Evolutionary conservation across 2,329 filamentous ascomycete genomes (phyloP), one percentile per base, ranked within the genome.

Genomic region (Fusarium cicatricum): DNA sequence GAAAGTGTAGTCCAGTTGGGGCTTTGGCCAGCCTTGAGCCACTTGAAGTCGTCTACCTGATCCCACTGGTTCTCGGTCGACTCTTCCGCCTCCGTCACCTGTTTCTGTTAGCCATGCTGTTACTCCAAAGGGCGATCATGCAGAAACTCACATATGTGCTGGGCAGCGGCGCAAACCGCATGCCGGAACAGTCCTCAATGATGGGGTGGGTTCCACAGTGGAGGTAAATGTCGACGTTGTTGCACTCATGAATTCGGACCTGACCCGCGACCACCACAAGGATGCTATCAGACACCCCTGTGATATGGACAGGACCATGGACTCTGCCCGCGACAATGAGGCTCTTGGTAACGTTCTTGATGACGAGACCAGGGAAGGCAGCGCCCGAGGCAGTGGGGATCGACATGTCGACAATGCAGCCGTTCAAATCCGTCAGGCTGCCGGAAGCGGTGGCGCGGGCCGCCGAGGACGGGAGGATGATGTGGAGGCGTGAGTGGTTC

Each of bases 41-140:
- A 98, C 76, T 96, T 96, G 81, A 99, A 99, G 73, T 99, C 95
- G 73, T 98, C 91, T 14, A 98, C 90, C 68, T 95, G 87, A 66
- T 93, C 84, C 91, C 92, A 99, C 67, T 90, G 85, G 71, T 96
- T 94, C 53, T 76, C 75, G 4, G 70, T 62, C 6, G 58, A 39
- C 32, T 65, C 44, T n/a, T 76, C 74, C 5, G 69, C 67, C 26
- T 71, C 68, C 7, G 62, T 69, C 36, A 58, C 52, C 68, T 72
- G 41, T 41, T 14, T 61, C 11, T 41, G 56, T 60, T n/a, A 59
- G 41, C 29, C 40, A 3, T 36, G n/a, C 11, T 26, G 23, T 26
- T 26, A n/a, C 19, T 11, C 6, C 3, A 19, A n/a, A n/a, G 28
- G 28, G 14, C 21, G 40, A 34, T 5, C 9, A 5, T 28, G 14